Conservation (phyloP, 441 rosid species). For the Erysimum cheiri region DNA sequence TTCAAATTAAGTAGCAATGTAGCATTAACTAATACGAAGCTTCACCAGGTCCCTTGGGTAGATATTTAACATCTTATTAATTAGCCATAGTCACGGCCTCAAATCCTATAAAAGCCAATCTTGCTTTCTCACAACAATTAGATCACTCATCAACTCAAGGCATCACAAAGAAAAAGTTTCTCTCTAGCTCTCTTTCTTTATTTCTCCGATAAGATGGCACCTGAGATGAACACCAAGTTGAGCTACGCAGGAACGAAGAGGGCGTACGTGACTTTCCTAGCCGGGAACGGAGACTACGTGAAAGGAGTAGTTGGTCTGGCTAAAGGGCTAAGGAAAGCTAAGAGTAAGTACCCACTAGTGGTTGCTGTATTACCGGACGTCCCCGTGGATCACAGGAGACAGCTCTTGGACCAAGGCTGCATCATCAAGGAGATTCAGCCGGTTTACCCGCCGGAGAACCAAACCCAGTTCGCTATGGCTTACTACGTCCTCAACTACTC, state of each 20-base stretch:
- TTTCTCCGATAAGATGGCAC: conserved; percentile 58
- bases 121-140: conserved; percentile 24
- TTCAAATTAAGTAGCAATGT: neutral
- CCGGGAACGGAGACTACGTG: conserved; percentile 70
- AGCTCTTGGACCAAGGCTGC: conserved; percentile 59
- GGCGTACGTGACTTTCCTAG: conserved; percentile 69
- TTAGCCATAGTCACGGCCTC: neutral
- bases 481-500: conserved; percentile 76
- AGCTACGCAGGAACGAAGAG: conserved; percentile 37
- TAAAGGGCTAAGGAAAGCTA: conserved; percentile 61
- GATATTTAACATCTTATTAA: neutral
- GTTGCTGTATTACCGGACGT: conserved; percentile 72
- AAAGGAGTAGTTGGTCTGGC: conserved; percentile 69
- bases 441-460: conserved; percentile 62
- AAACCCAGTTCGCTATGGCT: conserved; percentile 71
- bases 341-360: conserved; percentile 58
- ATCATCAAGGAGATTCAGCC: conserved; percentile 66
- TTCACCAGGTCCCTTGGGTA: neutral
- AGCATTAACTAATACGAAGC: neutral
- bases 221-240: conserved; percentile 52
- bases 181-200: neutral
- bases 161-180: neutral
- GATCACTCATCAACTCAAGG: conserved; percentile 12
- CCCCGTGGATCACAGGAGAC: conserved; percentile 58
- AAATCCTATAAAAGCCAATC: conserved; percentile 23